These are phyloP conservation scores for Neobulgaria alba DNA, from an alignment of 2,329 filamentous ascomycete species.

Conservation along the genomic window DNA sequence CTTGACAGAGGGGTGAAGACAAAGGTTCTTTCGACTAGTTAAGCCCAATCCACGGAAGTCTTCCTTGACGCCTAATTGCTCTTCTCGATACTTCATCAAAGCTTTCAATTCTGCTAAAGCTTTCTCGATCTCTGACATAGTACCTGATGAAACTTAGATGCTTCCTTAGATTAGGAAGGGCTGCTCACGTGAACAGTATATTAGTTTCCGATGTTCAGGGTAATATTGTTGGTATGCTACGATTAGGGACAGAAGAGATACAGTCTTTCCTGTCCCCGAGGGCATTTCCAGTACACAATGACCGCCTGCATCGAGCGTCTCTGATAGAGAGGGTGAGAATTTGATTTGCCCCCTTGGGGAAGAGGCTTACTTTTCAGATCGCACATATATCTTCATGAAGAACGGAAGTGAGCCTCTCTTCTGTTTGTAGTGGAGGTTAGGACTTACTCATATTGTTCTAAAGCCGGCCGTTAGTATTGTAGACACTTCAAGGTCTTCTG, in stretches of 20 bases:
- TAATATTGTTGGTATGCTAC: slow-evolving; percentile 94
- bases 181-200: slow-evolving; percentile 81
- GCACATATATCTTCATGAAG: slow-evolving; percentile 59
- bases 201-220: slow-evolving; percentile 88
- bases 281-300: slow-evolving; percentile 99
- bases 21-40: slow-evolving; percentile 95
- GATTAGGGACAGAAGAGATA: slow-evolving; percentile 89
- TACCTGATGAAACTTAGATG: slow-evolving; percentile 41
- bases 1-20: slow-evolving; percentile 91
- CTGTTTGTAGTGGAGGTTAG: background rate
- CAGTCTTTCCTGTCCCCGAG: slow-evolving; percentile 95
- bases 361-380: slow-evolving; percentile 57
- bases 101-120: slow-evolving; percentile 84
- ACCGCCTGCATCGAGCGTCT: slow-evolving; percentile 84
- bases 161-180: background rate
- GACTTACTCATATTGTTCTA: slow-evolving; percentile 58
- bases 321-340: slow-evolving; percentile 23
- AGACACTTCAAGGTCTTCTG: background rate
- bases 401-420: slow-evolving; percentile 8
- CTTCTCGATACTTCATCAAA: slow-evolving; percentile 87
- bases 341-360: background rate
- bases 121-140: slow-evolving; percentile 99
- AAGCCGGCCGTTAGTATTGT: slow-evolving; percentile 32
- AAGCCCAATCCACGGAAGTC: slow-evolving; percentile 88
- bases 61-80: slow-evolving; percentile 83